phyloP scores from a whole-genome alignment of 2,329 filamentous ascomycete genomes.

The Rhynchosporium secalis region DNA sequence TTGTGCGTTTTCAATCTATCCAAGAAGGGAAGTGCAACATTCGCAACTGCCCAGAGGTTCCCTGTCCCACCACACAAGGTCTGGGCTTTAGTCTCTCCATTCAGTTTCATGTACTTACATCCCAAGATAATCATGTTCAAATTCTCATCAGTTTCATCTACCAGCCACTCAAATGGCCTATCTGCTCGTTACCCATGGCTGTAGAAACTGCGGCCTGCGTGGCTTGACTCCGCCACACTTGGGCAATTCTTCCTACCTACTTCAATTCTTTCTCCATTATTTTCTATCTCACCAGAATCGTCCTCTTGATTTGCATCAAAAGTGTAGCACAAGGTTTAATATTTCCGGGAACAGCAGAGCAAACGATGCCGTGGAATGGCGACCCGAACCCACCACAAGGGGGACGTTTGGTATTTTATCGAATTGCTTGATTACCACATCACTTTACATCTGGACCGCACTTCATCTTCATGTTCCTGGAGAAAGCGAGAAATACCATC shows the following conservation, averaged over 20 bases:
- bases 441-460: conserved; percentile 12
- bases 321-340: conserved; percentile 3
- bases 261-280: not conserved
- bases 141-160: not conserved
- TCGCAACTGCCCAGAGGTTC: too few species aligned
- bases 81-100: too few species aligned
- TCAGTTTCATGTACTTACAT: too few species aligned
- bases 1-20: too few species aligned
- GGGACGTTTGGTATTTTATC: conserved; percentile 9
- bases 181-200: not conserved
- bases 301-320: not conserved
- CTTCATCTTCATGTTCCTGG: conserved; percentile 9
- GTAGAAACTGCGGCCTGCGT: not conserved
- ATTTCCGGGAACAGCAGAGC: conserved; percentile 10
- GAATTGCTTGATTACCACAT: conserved; percentile 6
- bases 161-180: not conserved
- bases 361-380: not conserved
- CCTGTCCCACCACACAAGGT: too few species aligned
- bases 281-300: not conserved
- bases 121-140: too few species aligned
- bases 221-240: not conserved
- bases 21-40: too few species aligned
- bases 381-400: conserved; percentile 7
- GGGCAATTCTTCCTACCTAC: not conserved
- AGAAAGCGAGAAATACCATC: not conserved